Evolutionary conservation across 2,329 filamentous ascomycete species (phyloP).

Genomic region (Canariomyces notabilis): DNA sequence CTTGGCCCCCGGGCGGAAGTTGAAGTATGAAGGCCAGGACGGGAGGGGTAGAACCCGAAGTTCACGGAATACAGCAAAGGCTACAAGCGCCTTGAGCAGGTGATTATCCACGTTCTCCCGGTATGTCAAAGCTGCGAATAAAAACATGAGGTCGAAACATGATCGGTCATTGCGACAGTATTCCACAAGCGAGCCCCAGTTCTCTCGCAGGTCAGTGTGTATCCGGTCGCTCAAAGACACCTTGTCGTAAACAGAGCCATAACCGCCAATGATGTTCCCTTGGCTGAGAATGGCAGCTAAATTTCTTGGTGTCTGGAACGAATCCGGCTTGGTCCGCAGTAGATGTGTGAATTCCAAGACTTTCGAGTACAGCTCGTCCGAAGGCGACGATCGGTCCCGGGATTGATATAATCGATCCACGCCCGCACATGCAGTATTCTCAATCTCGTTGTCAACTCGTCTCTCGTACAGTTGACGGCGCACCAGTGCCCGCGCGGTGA

Average conservation of each 20-base stretch:
- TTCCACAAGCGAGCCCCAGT: constrained; percentile 42
- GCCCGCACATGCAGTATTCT: background rate
- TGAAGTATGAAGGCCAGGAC: constrained; percentile 29
- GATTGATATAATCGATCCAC: constrained; percentile 6
- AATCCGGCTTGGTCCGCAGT: constrained; percentile 19
- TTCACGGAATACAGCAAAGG: constrained; percentile 38
- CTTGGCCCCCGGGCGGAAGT: constrained; percentile 33
- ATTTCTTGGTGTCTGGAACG: constrained; percentile 12
- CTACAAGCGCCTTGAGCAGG: constrained; percentile 39
- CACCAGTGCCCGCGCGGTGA: constrained; percentile 7
- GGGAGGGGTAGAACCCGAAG: constrained; percentile 37
- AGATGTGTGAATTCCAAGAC: constrained; percentile 21
- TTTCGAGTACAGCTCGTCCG: constrained; percentile 11
- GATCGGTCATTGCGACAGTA: constrained; percentile 30
- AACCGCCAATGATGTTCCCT: constrained; percentile 35
- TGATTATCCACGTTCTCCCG: constrained; percentile 33
- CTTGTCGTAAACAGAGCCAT: constrained; percentile 26
- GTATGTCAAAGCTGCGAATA: constrained; percentile 42
- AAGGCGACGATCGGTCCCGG: constrained; percentile 7
- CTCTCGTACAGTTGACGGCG: constrained; percentile 30
- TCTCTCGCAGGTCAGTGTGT: constrained; percentile 30
- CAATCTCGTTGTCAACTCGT: background rate
- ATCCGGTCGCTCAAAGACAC: constrained; percentile 37
- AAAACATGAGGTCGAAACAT: constrained; percentile 39
- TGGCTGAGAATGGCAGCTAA: constrained; percentile 15